Evolutionary conservation across 371 early-diverging fungal species (phyloP).

Genomic region (Actinomortierella wolfii): DNA sequence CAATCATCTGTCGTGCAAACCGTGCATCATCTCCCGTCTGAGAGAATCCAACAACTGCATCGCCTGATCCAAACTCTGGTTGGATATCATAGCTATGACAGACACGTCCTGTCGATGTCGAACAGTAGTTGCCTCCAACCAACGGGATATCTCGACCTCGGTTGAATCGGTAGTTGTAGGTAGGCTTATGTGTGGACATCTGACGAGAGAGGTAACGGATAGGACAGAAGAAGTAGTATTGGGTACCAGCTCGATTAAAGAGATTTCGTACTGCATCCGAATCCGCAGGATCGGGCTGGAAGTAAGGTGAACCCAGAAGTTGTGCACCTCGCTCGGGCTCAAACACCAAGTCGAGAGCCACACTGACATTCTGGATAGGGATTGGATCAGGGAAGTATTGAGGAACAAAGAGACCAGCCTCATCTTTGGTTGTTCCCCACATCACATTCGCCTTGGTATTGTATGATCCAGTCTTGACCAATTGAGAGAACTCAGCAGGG

Average conservation of each 20-base stretch:
- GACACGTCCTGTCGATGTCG: conserved; percentile 22
- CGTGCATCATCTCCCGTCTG: conserved; percentile 32
- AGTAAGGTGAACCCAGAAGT: conserved; percentile 12
- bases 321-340: conserved; percentile 10
- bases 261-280: conserved; percentile 24
- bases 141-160: conserved; percentile 31
- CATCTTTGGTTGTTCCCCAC: conserved; percentile 42
- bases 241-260: conserved; percentile 16
- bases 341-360: conserved; percentile 13
- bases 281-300: conserved; percentile 17
- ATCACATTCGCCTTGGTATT: conserved; percentile 42
- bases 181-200: conserved; percentile 18
- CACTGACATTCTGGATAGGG: conserved; percentile 9
- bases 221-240: conserved; percentile 39
- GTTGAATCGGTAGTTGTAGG: conserved; percentile 37
- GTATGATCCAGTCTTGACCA: conserved; percentile 26
- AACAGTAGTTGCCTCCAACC: conserved; percentile 12
- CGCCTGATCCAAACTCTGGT: conserved; percentile 17
- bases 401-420: conserved; percentile 32
- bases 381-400: conserved; percentile 29
- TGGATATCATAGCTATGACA: conserved; percentile 30
- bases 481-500: conserved; percentile 15
- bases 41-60: not conserved
- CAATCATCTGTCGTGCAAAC: conserved; percentile 35
- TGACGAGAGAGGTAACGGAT: conserved; percentile 25